These are phyloP conservation scores for Lentinus brumalis DNA, from an alignment of 768 basidiomycete genomes.

Conservation along the genomic window DNA sequence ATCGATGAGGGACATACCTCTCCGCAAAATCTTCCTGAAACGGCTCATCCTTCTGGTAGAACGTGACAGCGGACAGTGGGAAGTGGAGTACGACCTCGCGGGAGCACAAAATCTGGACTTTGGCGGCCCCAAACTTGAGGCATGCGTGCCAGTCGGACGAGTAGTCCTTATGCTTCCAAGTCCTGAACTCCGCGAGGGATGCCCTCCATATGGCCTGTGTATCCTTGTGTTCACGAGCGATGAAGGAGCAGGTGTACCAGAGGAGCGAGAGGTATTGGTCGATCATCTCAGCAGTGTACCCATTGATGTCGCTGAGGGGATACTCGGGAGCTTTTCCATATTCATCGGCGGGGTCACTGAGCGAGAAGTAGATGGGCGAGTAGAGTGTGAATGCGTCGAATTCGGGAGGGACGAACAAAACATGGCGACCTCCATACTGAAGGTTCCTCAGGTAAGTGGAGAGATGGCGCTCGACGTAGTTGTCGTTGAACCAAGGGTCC, in stretches of 20 bases:
- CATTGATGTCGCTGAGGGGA: neutral
- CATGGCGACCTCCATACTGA: constrained; percentile 31
- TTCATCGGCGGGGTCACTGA: neutral
- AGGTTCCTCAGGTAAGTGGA: constrained; percentile 30
- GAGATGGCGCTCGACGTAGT: constrained; percentile 8
- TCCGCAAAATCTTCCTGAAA: neutral
- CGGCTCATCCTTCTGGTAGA: constrained; percentile 3
- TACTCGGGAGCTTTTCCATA: neutral
- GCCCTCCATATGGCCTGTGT: neutral
- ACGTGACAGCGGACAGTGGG: constrained; percentile 20
- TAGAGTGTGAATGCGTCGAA: constrained; percentile 27
- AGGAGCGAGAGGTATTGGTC: constrained; percentile 31
- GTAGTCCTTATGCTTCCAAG: neutral
- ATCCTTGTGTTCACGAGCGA: neutral
- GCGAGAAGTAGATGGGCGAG: neutral
- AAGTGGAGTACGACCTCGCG: constrained; percentile 27
- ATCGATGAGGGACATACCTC: too few species aligned
- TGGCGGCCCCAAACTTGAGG: constrained; percentile 26
- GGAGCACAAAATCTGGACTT: constrained; percentile 23
- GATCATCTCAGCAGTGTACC: constrained; percentile 3
- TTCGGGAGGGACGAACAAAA: constrained; percentile 34
- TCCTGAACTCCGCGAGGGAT: neutral
- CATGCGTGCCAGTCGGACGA: constrained; percentile 16
- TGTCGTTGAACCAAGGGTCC: constrained; percentile 12
- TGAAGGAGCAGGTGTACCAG: neutral